Evolutionary conservation across 73 alveolate genomes (phyloP), one percentile per base, ranked within the genome.

Genomic region (Effrenium voratum): DNA sequence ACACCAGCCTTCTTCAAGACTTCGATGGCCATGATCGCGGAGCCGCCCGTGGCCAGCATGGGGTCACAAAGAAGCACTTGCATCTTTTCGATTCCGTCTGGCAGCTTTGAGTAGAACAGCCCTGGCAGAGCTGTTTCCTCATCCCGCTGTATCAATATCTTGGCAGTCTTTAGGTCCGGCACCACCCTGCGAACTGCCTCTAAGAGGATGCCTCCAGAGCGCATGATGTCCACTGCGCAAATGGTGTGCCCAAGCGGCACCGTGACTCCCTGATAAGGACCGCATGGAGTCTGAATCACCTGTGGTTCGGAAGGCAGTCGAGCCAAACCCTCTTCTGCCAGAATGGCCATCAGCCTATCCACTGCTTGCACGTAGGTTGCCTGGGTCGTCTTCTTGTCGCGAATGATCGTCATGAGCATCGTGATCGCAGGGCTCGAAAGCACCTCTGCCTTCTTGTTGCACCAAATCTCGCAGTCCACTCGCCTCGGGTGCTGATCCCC

Each of bases 11-110:
- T 99, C 75, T 94, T 97, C 88, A 99, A 83, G 55, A 99, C 91
- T 70, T 99, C 82, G 47, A 99, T 97, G 38, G 99, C 96, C 50
- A 86, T 84, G 46, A 87, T 76, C 22, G 98, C 99, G 59, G 99
- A 93, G 5, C 99, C 99, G 41, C 99, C 99, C 19, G 99, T 99
- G 34, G 99, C 99, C 91, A 98, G 99, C 99, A 99, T 99, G 16
- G 99, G 99, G 94, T 99, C 99, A 44, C 99, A 98, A 60, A 99
- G 91, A 72, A 99, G 49, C 46, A 99, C 98, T 60, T 99, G 93
- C 99, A 97, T 43, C 43, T 81, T 93, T 24, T 77, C 84, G 60
- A 99, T 96, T n/a, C 94, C 88, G 41, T 85, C 81, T 26, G 99
- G 99, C 57, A 99, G 96, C 86, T 99, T 99, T 55, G 99, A 87